Evolutionary conservation across 2,329 filamentous ascomycete genomes (phyloP), one percentile per base, ranked within the genome.

Genomic region (Colletotrichum chrysophilum): DNA sequence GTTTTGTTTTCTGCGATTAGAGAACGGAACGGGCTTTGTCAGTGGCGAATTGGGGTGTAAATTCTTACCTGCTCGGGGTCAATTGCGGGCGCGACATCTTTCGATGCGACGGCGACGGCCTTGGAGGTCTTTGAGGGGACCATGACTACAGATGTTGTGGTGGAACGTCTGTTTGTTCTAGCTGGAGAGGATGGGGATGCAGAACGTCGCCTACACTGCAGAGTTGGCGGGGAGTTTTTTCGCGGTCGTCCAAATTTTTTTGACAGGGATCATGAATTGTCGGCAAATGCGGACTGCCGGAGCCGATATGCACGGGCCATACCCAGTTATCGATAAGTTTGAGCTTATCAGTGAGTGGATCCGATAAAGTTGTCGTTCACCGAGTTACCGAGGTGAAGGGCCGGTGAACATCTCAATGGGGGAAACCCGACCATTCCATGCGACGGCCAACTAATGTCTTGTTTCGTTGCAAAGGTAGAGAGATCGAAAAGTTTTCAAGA

Each of bases 51-150:
- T 3, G 21, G 32, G 12, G 43, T 62, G 34, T 10, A 4, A 48
- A 4, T 24, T 80, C 81, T 16, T 74, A 87, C 86, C 85, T 87
- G 86, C 30, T 87, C 86, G 14, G 85, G 84, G 76, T 85, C 83
- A 80, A 88, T 84, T 38, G 82, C 76, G 38, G 81, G 79, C 56
- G 84, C 76, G 64, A 82, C 81, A 67, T 81, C 80, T 66, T 77
- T 74, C 26, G 75, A 78, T 58, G 80, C 77, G 60, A 80, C 80
- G 72, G 79, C 83, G 70, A 87, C 79, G 76, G 86, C 81, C 78
- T 86, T 87, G 74, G 85, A 86, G 75, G 86, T 82, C 78, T 86
- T 87, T 74, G 85, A 86, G 75, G 85, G 82, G 30, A 85, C 83
- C 86, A 87, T 88, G 77, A 75, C 43, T 83, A 58, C 64, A 30